phyloP scores from a whole-genome alignment of 2,329 filamentous ascomycete genomes.

The Diaporthe sp. region DNA sequence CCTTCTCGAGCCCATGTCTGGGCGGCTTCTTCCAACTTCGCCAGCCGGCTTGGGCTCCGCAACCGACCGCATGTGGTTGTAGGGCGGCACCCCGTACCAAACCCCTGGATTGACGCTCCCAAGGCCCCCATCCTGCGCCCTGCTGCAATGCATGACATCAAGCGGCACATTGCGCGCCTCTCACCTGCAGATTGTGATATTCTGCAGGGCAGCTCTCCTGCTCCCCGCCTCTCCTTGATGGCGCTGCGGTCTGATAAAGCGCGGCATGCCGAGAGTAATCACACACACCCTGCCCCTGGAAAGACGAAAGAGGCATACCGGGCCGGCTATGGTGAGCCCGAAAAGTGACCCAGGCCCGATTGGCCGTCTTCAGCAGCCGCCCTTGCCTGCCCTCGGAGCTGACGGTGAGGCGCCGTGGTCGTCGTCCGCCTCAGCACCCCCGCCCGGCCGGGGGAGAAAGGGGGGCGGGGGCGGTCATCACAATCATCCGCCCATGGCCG shows the following conservation, averaged over 20 bases:
- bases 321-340: not conserved
- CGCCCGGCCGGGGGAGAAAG: no score
- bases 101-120: slow-evolving; percentile 27
- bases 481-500: not conserved
- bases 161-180: slow-evolving; percentile 20
- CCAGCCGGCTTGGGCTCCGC: not conserved
- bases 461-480: not conserved
- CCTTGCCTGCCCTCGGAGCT: not conserved
- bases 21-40: not conserved
- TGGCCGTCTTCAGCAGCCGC: not conserved
- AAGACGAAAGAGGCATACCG: slow-evolving; percentile 16
- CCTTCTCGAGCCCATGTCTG: not conserved
- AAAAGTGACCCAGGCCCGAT: not conserved
- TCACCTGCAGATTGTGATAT: slow-evolving; percentile 28
- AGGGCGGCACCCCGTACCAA: not conserved
- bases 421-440: not conserved
- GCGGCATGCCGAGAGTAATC: slow-evolving; percentile 29
- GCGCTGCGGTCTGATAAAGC: not conserved
- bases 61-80: not conserved
- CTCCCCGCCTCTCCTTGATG: slow-evolving; percentile 5
- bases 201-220: slow-evolving; percentile 17
- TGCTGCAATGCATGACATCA: slow-evolving; percentile 40
- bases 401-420: not conserved
- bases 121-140: slow-evolving; percentile 16
- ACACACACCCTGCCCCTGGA: not conserved